phyloP scores from a whole-genome alignment of 305 asterid genomes.

The Fraxinus albicans region DNA sequence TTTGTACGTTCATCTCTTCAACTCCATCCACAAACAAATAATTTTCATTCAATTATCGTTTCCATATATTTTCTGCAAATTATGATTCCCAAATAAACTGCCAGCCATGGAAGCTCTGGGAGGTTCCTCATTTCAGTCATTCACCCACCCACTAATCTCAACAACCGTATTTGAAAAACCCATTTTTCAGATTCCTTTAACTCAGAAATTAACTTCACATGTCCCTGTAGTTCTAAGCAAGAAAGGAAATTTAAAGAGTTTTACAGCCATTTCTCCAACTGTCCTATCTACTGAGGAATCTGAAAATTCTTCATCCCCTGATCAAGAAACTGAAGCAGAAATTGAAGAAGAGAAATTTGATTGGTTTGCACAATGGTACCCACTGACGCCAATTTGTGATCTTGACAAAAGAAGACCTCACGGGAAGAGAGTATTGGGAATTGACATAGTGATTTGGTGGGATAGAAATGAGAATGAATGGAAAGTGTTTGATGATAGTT shows the following conservation, averaged over 20 bases:
- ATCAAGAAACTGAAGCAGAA: conserved; percentile 31
- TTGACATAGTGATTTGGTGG: conserved; percentile 93
- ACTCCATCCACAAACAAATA: conserved; percentile 11
- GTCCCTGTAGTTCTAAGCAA: conserved; percentile 22
- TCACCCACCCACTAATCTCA: conserved; percentile 27
- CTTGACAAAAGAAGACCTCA: conserved; percentile 89
- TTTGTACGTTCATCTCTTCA: background rate
- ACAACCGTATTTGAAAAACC: conserved; percentile 19
- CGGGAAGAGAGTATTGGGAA: conserved; percentile 78
- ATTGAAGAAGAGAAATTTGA: conserved; percentile 57
- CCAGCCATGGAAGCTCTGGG: conserved; percentile 50
- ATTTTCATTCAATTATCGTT: conserved; percentile 13
- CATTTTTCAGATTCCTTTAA: conserved; percentile 22
- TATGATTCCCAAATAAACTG: background rate
- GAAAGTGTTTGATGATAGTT: conserved; percentile 85
- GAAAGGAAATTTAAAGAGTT: conserved; percentile 41
- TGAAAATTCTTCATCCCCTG: conserved; percentile 20
- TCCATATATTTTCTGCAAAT: background rate
- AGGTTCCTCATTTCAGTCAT: conserved; percentile 28
- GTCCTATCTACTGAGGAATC: conserved; percentile 25
- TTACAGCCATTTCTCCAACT: conserved; percentile 44
- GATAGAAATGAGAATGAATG: conserved; percentile 72
- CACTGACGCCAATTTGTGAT: conserved; percentile 75
- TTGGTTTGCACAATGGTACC: conserved; percentile 91
- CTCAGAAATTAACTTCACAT: conserved; percentile 15